Base-by-base conservation (phyloP, 164 flowering plant species). In the Nymphaea colorata region DNA sequence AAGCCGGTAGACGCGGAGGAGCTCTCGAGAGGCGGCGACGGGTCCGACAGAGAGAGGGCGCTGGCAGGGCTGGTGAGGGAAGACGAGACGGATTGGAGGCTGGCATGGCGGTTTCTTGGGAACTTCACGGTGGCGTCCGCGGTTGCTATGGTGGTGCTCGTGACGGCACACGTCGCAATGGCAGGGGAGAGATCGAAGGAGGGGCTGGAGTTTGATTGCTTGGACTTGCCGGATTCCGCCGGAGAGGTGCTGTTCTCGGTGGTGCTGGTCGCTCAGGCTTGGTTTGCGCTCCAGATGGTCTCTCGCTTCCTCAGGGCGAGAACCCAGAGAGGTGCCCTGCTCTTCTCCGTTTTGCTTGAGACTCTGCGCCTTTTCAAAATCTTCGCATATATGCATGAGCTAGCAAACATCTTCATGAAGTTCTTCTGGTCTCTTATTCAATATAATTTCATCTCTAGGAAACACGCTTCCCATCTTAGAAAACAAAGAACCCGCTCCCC, bases 221-320 rank as follows among this genome's bases (percentile, higher is more conserved):
- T 94, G 53, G 98, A 94, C 77, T 82, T 94, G 76, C 98, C 97
- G 44, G 98, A 94, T 79, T 91, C 97, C 68, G 74, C 91, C 75
- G 98, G 96, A 67, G 98, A 94, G 77, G 74, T 88, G 68, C 75
- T 91, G 66, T 93, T 88, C 43, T 80, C 86, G 75, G 89, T 82
- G 55, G 72, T 94, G 41, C 77, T 94, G 69, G 89, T 87, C 77
- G 88, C 91, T 70, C 97, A 91, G 76, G 88, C 82, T 16, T 73
- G 87, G 74, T 80, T 90, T 61, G 84, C 83, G 67, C 80, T 89
- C 61, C 79, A 79, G 73, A 77, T 84, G 73, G 75, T 91, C 64
- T 82, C 96, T 59, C 95, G 90, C 41, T 94, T 91, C 80, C 84
- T 94, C 86, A 87, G 81, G 76, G 98, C 98, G 59, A 84, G 94